phyloP scores from a whole-genome alignment of 257 asterid genomes.

The Solanum pennellii region DNA sequence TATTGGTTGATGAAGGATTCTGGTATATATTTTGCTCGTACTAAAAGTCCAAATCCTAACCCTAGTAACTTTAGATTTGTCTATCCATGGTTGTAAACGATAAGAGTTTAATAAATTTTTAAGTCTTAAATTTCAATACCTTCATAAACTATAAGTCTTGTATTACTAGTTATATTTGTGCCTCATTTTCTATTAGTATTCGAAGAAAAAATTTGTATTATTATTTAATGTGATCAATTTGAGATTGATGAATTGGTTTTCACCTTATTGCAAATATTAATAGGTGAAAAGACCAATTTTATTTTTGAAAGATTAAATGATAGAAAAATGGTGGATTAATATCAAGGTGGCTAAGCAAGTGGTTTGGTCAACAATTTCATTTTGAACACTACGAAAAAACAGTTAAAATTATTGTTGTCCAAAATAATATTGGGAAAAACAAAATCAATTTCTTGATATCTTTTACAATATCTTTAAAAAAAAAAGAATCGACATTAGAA shows the following conservation, averaged over 20 bases:
- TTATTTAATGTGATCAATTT: not conserved
- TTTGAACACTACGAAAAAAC: too few relatives aligned
- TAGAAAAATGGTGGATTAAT: too few relatives aligned
- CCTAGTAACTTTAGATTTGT: not conserved
- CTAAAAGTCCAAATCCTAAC: not conserved
- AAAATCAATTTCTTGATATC: too few relatives aligned
- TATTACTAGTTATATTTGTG: not conserved
- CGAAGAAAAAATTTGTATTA: too few relatives aligned
- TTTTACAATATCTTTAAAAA: too few relatives aligned
- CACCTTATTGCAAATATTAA: too few relatives aligned
- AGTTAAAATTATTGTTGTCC: too few relatives aligned
- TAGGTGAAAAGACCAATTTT: too few relatives aligned
- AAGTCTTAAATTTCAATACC: not conserved
- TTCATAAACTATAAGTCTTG: not conserved
- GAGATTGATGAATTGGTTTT: not conserved
- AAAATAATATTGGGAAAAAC: too few relatives aligned
- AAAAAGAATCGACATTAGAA: too few relatives aligned
- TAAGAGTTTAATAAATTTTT: not conserved
- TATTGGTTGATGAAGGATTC: not conserved
- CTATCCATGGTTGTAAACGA: not conserved
- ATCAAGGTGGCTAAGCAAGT: not conserved
- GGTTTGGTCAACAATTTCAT: not conserved
- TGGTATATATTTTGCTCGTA: not conserved
- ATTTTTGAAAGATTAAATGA: too few relatives aligned
- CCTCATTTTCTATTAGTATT: too few relatives aligned